Evolutionary conservation across 768 basidiomycete genomes (phyloP).

Genomic region (Pisolithus microcarpus): DNA sequence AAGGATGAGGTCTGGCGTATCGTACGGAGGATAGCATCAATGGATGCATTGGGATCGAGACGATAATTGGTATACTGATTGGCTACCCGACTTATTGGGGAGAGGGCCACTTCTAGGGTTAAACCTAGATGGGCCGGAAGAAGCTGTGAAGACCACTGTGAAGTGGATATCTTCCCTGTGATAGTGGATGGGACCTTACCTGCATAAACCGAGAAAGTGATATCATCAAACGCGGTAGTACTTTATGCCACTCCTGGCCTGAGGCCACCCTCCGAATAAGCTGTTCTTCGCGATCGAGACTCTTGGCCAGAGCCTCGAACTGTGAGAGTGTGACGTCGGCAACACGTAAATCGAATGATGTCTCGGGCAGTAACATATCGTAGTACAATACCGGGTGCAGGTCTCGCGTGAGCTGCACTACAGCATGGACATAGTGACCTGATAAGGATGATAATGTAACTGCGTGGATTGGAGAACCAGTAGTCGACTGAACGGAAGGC

Average conservation of each 20-base stretch:
- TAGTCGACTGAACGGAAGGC: constrained; percentile 54
- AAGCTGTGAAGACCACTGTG: constrained; percentile 31
- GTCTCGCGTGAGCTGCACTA: constrained; percentile 90
- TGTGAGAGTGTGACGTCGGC: constrained; percentile 79
- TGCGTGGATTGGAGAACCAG: constrained; percentile 42
- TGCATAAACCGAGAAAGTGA: constrained; percentile 70
- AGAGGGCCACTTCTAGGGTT: constrained; percentile 76
- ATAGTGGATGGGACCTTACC: constrained; percentile 36
- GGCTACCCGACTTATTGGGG: constrained; percentile 42
- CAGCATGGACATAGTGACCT: constrained; percentile 80
- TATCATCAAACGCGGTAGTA: constrained; percentile 51
- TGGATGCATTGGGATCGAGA: constrained; percentile 71
- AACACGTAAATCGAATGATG: constrained; percentile 70
- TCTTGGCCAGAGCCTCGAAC: constrained; percentile 59
- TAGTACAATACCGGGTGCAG: constrained; percentile 80
- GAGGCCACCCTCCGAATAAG: constrained; percentile 24
- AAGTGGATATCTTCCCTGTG: constrained; percentile 5
- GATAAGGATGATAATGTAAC: constrained; percentile 85
- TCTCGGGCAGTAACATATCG: constrained; percentile 68
- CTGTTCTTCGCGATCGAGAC: constrained; percentile 37
- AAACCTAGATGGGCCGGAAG: constrained; percentile 61
- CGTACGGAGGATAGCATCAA: constrained; percentile 77
- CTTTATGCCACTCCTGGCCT: constrained; percentile 39
- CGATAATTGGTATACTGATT: constrained; percentile 40
- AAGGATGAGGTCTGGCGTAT: constrained; percentile 64